Evolutionary conservation across 1,139 yeast species (phyloP).

Genomic region (Suhomyces panamericanus): DNA sequence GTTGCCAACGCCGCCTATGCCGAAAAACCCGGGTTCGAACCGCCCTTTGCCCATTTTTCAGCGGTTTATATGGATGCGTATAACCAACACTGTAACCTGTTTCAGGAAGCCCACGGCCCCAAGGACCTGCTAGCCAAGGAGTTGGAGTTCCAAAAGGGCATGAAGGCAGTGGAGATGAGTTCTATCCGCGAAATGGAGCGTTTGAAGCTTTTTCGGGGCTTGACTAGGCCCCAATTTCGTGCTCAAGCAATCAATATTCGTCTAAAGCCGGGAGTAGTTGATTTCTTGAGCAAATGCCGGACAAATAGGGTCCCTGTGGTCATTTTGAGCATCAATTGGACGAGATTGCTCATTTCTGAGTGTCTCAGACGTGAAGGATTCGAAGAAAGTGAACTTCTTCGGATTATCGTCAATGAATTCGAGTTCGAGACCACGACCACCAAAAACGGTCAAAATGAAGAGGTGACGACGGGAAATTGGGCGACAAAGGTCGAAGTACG

Average conservation of each 20-base stretch:
- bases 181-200: slow-evolving; percentile 50
- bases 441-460: slow-evolving; percentile 15
- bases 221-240: slow-evolving; percentile 32
- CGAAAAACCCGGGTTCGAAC: slow-evolving; percentile 35
- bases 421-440: slow-evolving; percentile 26
- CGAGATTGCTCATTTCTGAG: slow-evolving; percentile 47
- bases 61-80: slow-evolving; percentile 46
- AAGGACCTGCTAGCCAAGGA: slow-evolving; percentile 32
- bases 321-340: slow-evolving; percentile 69
- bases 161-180: slow-evolving; percentile 48
- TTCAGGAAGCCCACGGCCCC: slow-evolving; percentile 20
- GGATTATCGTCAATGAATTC: slow-evolving; percentile 51
- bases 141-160: slow-evolving; percentile 43
- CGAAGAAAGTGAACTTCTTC: slow-evolving; percentile 18
- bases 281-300: slow-evolving; percentile 31
- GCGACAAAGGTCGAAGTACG: slow-evolving; percentile 31
- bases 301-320: slow-evolving; percentile 35
- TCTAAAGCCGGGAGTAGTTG: slow-evolving; percentile 46
- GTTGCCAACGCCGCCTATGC: slow-evolving; percentile 54
- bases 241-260: slow-evolving; percentile 37
- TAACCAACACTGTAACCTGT: slow-evolving; percentile 19
- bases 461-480: slow-evolving; percentile 43
- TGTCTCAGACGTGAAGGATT: slow-evolving; percentile 38
- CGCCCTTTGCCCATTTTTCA: slow-evolving; percentile 48
- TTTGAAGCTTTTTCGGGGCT: slow-evolving; percentile 45